A percentile compares a stretch with the other conserved stretches of the same genome.
These are phyloP conservation scores for Oxytropis ochrocephala DNA, from an alignment of 306 rosid species.

Conservation along the genomic window DNA sequence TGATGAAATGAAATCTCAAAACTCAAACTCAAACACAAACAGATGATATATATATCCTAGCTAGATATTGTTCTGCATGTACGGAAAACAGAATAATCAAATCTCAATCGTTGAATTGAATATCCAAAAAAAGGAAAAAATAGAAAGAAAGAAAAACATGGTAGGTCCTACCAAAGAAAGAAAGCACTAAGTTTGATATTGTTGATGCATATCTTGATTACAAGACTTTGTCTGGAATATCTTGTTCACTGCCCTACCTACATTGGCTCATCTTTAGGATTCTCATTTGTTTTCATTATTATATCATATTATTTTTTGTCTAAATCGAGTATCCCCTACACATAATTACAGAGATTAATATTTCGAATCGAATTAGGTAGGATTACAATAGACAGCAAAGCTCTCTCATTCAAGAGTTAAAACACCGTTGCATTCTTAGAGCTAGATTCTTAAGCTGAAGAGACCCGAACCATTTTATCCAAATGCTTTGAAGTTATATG, in stretches of 20 bases:
- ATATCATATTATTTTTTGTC: too few species aligned
- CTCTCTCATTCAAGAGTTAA: too few species aligned
- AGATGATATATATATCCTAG: not conserved
- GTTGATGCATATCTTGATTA: conserved; percentile 51
- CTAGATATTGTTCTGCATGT: conserved; percentile 40
- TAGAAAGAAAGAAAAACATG: not conserved
- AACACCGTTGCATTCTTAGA: too few species aligned
- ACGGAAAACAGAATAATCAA: conserved; percentile 46
- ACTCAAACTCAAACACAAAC: not conserved
- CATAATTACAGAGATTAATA: too few species aligned
- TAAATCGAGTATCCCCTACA: too few species aligned
- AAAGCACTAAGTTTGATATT: conserved; percentile 46
- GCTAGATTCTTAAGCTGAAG: too few species aligned
- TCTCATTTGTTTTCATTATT: conserved; percentile 36
- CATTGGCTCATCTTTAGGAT: conserved; percentile 44
- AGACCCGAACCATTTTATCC: too few species aligned
- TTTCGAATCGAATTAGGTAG: too few species aligned
- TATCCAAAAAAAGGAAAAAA: conserved; percentile 2
- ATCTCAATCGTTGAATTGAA: conserved; percentile 32
- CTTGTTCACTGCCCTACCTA: conserved; percentile 74
- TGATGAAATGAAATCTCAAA: conserved; percentile 25
- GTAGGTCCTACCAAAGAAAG: conserved; percentile 22
- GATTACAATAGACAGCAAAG: too few species aligned
- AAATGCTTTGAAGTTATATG: too few species aligned
- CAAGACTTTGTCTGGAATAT: conserved; percentile 77